These are phyloP conservation scores for Fusarium hainanense DNA, from an alignment of 2,329 filamentous ascomycete species.

Conservation along the genomic window DNA sequence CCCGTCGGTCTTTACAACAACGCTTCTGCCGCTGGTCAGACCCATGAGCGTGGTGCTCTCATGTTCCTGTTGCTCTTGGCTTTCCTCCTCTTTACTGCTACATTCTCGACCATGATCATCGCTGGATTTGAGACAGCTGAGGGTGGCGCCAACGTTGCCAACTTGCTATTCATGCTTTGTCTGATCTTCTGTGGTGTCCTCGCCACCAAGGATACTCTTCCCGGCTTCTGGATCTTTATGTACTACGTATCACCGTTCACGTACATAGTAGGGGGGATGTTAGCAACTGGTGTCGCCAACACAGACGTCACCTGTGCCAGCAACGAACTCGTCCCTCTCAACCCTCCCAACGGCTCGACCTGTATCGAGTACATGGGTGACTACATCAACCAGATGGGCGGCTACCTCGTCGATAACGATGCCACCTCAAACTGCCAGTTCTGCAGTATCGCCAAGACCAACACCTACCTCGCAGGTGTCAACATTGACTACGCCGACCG, in stretches of 20 bases:
- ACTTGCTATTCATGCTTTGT: constrained; percentile 71
- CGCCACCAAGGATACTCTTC: constrained; percentile 59
- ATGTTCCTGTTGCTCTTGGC: constrained; percentile 81
- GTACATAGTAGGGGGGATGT: constrained; percentile 80
- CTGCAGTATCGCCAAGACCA: constrained; percentile 64
- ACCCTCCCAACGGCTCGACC: constrained; percentile 66
- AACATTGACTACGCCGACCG: constrained; percentile 66
- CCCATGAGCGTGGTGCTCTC: constrained; percentile 76
- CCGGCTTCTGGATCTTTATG: constrained; percentile 60
- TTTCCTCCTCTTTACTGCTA: constrained; percentile 84
- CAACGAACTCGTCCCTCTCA: constrained; percentile 76
- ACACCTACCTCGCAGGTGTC: constrained; percentile 62
- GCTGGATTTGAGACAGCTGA: constrained; percentile 74
- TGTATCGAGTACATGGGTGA: constrained; percentile 69
- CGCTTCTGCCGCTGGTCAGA: constrained; percentile 68
- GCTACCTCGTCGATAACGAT: constrained; percentile 62
- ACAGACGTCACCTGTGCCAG: constrained; percentile 71
- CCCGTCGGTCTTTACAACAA: constrained; percentile 82
- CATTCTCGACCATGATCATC: constrained; percentile 83
- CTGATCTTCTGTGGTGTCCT: constrained; percentile 54
- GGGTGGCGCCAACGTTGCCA: constrained; percentile 73
- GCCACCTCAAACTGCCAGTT: constrained; percentile 67
- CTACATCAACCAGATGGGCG: constrained; percentile 63
- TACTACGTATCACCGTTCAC: constrained; percentile 86
- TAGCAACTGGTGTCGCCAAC: constrained; percentile 77